Percentiles rank a stretch among this genome's conserved stretches.
Evolutionary conservation across 345 rosid species (phyloP).

Genomic region (Salix viminalis): DNA sequence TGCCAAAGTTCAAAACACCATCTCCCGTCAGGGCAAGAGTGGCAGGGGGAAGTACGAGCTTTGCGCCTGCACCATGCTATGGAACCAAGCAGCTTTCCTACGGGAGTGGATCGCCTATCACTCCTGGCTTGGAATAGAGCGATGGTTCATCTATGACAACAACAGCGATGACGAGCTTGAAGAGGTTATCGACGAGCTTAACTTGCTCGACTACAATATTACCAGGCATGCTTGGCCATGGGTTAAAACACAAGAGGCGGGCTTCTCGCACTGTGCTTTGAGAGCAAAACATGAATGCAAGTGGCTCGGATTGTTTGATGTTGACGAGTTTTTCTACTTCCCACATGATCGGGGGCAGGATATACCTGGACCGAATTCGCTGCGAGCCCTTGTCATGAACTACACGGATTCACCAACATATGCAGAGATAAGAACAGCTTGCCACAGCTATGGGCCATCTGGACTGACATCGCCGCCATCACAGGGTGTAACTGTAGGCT

Average conservation of each 20-base stretch:
- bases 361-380: constrained; percentile 50
- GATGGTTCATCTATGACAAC: constrained; percentile 95
- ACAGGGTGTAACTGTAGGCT: constrained; percentile 77
- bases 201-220: constrained; percentile 52
- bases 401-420: constrained; percentile 48
- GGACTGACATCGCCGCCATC: constrained; percentile 63
- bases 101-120: constrained; percentile 89
- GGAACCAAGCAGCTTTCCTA: constrained; percentile 84
- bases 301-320: constrained; percentile 95
- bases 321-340: constrained; percentile 90
- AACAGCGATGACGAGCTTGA: constrained; percentile 77
- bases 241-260: constrained; percentile 96
- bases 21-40: constrained; percentile 19
- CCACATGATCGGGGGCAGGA: constrained; percentile 38
- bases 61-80: constrained; percentile 86
- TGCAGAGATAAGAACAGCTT: constrained; percentile 78
- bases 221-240: constrained; percentile 90
- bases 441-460: constrained; percentile 93
- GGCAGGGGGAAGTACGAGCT: constrained; percentile 47
- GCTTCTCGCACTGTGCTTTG: constrained; percentile 86
- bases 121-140: constrained; percentile 83
- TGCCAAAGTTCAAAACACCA: constrained; percentile 43
- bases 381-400: constrained; percentile 57
- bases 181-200: constrained; percentile 56
- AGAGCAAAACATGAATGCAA: constrained; percentile 70